phyloP scores from a whole-genome alignment of 2,329 filamentous ascomycete genomes.

The Pseudopithomyces maydicus region DNA sequence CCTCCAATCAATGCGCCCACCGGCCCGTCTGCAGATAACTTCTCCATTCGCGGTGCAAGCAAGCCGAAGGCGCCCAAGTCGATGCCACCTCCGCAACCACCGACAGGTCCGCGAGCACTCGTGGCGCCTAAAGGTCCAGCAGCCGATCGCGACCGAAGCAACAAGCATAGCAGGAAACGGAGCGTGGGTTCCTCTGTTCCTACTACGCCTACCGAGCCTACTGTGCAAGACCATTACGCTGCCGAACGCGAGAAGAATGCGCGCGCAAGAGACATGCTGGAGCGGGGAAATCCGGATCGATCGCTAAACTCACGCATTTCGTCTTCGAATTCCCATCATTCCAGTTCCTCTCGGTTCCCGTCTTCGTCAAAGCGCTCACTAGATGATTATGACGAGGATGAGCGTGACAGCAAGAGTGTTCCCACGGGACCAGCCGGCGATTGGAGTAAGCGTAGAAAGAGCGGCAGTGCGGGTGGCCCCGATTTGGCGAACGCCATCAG shows the following conservation, averaged over 20 bases:
- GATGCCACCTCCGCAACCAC: conserved; percentile 42
- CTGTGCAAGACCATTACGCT: conserved; percentile 64
- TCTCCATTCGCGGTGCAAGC: conserved; percentile 53
- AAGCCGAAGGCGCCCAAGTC: conserved; percentile 29
- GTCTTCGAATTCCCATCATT: conserved; percentile 8
- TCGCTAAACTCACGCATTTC: conserved; percentile 23
- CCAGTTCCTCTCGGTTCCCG: conserved; percentile 23
- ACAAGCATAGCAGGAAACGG: conserved; percentile 12
- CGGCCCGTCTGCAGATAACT: conserved; percentile 49
- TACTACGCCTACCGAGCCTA: conserved; percentile 13
- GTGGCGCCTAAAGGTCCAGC: conserved; percentile 45
- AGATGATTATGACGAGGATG: conserved; percentile 27
- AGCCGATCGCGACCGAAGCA: conserved; percentile 36
- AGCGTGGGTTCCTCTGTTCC: conserved; percentile 9
- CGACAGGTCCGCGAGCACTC: conserved; percentile 41
- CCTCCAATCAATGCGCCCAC: conserved; percentile 42
- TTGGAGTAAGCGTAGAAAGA: conserved; percentile 38
- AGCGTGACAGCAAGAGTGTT: conserved; percentile 4
- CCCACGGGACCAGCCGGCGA: conserved; percentile 39
- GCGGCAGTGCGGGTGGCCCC: conserved; percentile 20
- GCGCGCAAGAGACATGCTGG: conserved; percentile 35
- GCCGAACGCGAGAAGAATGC: conserved; percentile 65
- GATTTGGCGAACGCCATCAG: conserved; percentile 37
- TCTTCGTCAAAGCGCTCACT: conserved; percentile 34
- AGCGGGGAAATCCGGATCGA: conserved; percentile 17